Conservation (phyloP, 352 stramenopile species). For the Thalassiosira ordinaria region DNA sequence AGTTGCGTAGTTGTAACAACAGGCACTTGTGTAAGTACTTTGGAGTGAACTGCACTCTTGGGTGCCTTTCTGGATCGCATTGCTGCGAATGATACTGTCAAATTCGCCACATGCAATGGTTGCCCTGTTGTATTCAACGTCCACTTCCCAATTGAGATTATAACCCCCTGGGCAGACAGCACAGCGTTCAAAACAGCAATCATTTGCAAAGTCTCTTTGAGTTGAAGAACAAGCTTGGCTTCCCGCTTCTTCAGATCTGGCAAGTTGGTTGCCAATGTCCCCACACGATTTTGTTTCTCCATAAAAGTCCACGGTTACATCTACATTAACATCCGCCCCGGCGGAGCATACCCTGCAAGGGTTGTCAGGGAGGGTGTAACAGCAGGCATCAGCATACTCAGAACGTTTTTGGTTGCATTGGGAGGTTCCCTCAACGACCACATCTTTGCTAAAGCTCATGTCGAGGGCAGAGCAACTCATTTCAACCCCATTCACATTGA, state of each 20-base stretch:
- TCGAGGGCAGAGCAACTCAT: slow-evolving; percentile 57
- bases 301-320: slow-evolving; percentile 54
- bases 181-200: slow-evolving; percentile 58
- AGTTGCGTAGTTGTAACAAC: slow-evolving; percentile 71
- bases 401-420: slow-evolving; percentile 42
- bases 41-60: slow-evolving; percentile 55
- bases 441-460: slow-evolving; percentile 54
- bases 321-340: slow-evolving; percentile 38
- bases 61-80: slow-evolving; percentile 51
- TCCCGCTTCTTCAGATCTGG: slow-evolving; percentile 55
- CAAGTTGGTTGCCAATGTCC: slow-evolving; percentile 58
- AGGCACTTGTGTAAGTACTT: slow-evolving; percentile 66
- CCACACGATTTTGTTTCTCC: slow-evolving; percentile 51
- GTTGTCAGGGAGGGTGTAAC: slow-evolving; percentile 57
- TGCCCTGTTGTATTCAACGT: slow-evolving; percentile 64
- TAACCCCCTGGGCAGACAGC: slow-evolving; percentile 60
- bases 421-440: slow-evolving; percentile 50
- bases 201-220: slow-evolving; percentile 37
- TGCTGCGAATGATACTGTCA: slow-evolving; percentile 56
- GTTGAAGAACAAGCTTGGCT: slow-evolving; percentile 42
- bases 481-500: slow-evolving; percentile 40
- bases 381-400: slow-evolving; percentile 51
- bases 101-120: slow-evolving; percentile 64
- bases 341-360: slow-evolving; percentile 58
- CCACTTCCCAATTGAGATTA: slow-evolving; percentile 69